These are phyloP conservation scores for Starmerella sp. DNA, from an alignment of 805 yeast genomes.

Conservation along the genomic window DNA sequence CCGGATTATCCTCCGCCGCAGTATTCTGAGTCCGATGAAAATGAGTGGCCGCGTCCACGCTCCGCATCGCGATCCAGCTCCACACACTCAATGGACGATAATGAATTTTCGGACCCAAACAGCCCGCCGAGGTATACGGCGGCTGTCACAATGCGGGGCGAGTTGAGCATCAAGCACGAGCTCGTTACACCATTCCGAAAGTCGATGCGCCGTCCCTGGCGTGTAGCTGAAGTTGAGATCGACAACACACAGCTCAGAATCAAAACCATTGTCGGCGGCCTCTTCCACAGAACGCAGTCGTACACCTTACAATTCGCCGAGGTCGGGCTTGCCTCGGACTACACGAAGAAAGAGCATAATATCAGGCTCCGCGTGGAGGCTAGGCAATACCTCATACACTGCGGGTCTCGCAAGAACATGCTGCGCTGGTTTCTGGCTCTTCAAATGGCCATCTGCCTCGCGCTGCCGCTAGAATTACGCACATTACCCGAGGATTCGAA, in stretches of 20 bases:
- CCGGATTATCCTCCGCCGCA: background rate
- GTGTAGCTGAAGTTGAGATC: conserved; percentile 52
- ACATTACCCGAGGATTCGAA: conserved; percentile 50
- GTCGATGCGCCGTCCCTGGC: conserved; percentile 62
- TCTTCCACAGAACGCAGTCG: conserved; percentile 19
- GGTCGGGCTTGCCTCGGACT: conserved; percentile 78
- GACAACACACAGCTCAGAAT: conserved; percentile 80
- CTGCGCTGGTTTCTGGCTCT: conserved; percentile 69
- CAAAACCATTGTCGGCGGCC: conserved; percentile 33
- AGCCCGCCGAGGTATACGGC: conserved; percentile 56
- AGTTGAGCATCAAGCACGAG: conserved; percentile 56
- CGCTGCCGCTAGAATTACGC: conserved; percentile 64
- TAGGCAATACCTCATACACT: conserved; percentile 66
- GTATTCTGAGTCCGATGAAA: background rate
- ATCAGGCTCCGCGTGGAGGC: conserved; percentile 64
- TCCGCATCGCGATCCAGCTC: background rate
- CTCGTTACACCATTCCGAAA: conserved; percentile 69
- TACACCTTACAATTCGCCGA: conserved; percentile 76
- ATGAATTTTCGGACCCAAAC: background rate
- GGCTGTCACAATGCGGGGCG: conserved; percentile 48
- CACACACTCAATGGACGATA: background rate
- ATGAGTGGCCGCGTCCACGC: background rate
- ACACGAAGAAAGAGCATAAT: conserved; percentile 41
- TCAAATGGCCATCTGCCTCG: conserved; percentile 63
- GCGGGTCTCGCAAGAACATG: conserved; percentile 50